Conservation (phyloP, 2,329 filamentous ascomycete species). For the Apiospora malaysiana region DNA sequence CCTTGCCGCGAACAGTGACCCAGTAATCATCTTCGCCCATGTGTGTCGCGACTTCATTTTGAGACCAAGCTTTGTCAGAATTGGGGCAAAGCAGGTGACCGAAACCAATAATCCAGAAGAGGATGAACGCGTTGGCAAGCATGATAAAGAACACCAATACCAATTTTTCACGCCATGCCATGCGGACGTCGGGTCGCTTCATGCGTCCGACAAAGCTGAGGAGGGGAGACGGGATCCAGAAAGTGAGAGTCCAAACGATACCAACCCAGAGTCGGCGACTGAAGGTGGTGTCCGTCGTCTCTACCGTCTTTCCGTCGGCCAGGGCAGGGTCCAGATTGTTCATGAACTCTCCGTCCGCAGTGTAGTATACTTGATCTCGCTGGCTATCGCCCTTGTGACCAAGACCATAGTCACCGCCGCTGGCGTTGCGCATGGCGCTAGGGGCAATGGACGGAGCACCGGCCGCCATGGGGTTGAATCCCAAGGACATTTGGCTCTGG, state of each 20-base stretch:
- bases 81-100: constrained; percentile 88
- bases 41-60: constrained; percentile 72
- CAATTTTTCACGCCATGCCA: constrained; percentile 97
- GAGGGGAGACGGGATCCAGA: constrained; percentile 89
- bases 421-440: constrained; percentile 61
- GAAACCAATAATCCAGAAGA: constrained; percentile 93
- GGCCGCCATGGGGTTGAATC: constrained; percentile 39
- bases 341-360: constrained; percentile 70
- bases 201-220: constrained; percentile 87
- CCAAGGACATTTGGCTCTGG: constrained; percentile 50
- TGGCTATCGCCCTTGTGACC: constrained; percentile 83
- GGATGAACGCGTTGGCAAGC: constrained; percentile 77
- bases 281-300: constrained; percentile 68
- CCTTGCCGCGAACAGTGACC: constrained; percentile 84
- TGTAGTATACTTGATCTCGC: constrained; percentile 77
- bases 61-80: constrained; percentile 85
- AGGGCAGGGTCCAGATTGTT: constrained; percentile 78
- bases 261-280: constrained; percentile 79
- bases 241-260: constrained; percentile 86
- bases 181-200: constrained; percentile 94
- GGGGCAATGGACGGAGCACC: constrained; percentile 66
- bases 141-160: constrained; percentile 82
- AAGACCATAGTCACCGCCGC: constrained; percentile 83
- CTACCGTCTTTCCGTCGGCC: constrained; percentile 76
- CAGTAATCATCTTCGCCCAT: constrained; percentile 78